A percentile compares a stretch with the other conserved stretches of the same genome.
phyloP scores from a whole-genome alignment of 2,329 filamentous ascomycete species.

The Diaporthe sp. region DNA sequence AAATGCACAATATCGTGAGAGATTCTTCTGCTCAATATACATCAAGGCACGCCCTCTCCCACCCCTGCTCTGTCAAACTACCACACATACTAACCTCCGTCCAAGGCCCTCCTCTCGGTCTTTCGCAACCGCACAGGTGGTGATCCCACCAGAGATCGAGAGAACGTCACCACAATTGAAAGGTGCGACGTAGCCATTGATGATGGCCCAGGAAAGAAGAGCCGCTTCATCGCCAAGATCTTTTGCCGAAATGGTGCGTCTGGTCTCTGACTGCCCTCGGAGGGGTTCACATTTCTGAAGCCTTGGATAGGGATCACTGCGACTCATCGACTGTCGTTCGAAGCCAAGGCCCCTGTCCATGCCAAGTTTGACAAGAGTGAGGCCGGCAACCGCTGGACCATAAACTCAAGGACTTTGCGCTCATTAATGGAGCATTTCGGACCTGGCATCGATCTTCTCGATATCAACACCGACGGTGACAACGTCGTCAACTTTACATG shows the following conservation, averaged over 20 bases:
- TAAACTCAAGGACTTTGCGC: constrained; percentile 75
- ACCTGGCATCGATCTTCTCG: constrained; percentile 82
- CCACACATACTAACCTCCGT: constrained; percentile 19
- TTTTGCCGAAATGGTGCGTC: constrained; percentile 74
- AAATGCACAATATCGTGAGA: constrained; percentile 59
- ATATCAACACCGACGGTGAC: constrained; percentile 79
- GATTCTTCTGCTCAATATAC: constrained; percentile 80
- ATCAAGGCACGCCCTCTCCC: constrained; percentile 64
- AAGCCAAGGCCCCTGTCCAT: constrained; percentile 78
- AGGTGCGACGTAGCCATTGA: constrained; percentile 79
- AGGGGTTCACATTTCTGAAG: constrained; percentile 1
- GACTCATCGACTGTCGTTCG: constrained; percentile 81
- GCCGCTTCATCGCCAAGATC: constrained; percentile 79
- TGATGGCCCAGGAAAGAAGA: constrained; percentile 76
- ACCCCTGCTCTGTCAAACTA: not conserved
- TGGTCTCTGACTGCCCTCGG: not conserved
- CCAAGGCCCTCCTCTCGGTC: constrained; percentile 74
- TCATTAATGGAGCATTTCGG: constrained; percentile 86
- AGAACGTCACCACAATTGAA: constrained; percentile 77
- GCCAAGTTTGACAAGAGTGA: constrained; percentile 77
- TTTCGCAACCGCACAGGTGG: constrained; percentile 74
- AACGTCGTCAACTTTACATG: constrained; percentile 81
- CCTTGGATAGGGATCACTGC: constrained; percentile 71
- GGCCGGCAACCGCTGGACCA: constrained; percentile 77
- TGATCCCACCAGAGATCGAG: constrained; percentile 66